Percentiles rank a stretch among this genome's conserved stretches.
These are phyloP conservation scores for Eucalyptus pauciflora DNA, from an alignment of 345 rosid genomes.

Conservation along the genomic window DNA sequence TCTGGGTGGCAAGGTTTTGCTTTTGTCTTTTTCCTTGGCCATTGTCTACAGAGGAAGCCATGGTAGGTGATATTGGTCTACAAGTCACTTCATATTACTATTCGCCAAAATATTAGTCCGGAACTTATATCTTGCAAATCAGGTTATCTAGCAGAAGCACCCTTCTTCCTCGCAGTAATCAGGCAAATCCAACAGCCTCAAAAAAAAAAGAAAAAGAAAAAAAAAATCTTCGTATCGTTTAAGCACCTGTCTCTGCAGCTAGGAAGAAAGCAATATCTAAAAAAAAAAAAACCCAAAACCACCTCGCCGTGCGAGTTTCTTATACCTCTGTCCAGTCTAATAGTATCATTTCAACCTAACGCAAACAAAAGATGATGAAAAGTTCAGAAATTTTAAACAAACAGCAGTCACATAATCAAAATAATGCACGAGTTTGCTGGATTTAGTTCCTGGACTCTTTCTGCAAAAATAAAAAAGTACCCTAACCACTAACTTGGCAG, in stretches of 20 bases:
- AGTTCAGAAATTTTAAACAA: background rate
- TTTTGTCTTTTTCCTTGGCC: background rate
- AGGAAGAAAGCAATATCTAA: background rate
- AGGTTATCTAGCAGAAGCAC: background rate
- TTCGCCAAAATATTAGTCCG: background rate
- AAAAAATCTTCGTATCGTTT: background rate
- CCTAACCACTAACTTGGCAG: background rate
- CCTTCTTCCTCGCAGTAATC: background rate
- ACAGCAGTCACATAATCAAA: background rate
- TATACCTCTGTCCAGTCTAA: background rate
- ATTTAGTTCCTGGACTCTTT: background rate
- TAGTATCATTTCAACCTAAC: background rate
- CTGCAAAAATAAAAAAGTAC: background rate
- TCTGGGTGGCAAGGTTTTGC: background rate
- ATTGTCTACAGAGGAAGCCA: background rate
- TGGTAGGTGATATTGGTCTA: background rate
- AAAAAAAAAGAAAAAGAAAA: fast-evolving
- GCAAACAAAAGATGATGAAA: background rate
- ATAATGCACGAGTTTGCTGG: background rate
- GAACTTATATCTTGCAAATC: background rate
- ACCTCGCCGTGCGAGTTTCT: background rate
- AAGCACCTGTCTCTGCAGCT: background rate
- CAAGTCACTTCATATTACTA: background rate
- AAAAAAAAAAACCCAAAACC: background rate
- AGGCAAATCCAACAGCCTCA: background rate